A percentile compares a stretch with the other conserved stretches of the same genome.
Conservation (phyloP, 345 rosid genomes). For the Rhizophora apiculata region DNA sequence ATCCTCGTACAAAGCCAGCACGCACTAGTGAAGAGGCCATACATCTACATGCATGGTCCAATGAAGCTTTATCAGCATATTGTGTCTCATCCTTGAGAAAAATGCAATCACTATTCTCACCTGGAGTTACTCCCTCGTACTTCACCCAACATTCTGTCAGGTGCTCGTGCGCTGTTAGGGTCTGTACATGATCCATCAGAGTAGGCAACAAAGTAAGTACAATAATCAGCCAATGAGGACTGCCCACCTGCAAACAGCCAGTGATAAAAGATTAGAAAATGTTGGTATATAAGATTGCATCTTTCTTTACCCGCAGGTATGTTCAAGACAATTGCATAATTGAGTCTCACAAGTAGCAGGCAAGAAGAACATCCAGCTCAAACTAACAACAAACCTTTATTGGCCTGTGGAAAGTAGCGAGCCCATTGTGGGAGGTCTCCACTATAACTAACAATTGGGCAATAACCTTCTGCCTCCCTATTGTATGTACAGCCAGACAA, state of each 20-base stretch:
- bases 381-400: constrained; percentile 56
- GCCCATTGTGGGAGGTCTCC: constrained; percentile 98
- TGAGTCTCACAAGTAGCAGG: no score
- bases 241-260: constrained; percentile 75
- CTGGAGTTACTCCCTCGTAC: constrained; percentile 90
- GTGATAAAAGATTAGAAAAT: constrained; percentile 4
- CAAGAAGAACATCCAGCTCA: neutral
- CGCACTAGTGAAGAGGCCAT: constrained; percentile 97
- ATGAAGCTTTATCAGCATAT: constrained; percentile 21
- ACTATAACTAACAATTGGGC: constrained; percentile 89
- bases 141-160: constrained; percentile 99
- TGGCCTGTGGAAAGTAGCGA: constrained; percentile 92
- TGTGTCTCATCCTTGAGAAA: constrained; percentile 11
- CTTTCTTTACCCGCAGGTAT: neutral
- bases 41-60: constrained; percentile 51
- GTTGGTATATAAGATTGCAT: neutral
- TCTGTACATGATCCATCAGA: constrained; percentile 99
- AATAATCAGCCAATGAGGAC: constrained; percentile 95
- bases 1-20: constrained; percentile 92
- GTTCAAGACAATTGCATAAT: neutral
- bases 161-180: constrained; percentile 86
- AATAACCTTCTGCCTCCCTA: constrained; percentile 98
- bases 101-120: constrained; percentile 31
- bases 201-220: constrained; percentile 95
- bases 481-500: constrained; percentile 96